phyloP scores from a whole-genome alignment of 805 yeast species.

The Myxozyma monticola region DNA sequence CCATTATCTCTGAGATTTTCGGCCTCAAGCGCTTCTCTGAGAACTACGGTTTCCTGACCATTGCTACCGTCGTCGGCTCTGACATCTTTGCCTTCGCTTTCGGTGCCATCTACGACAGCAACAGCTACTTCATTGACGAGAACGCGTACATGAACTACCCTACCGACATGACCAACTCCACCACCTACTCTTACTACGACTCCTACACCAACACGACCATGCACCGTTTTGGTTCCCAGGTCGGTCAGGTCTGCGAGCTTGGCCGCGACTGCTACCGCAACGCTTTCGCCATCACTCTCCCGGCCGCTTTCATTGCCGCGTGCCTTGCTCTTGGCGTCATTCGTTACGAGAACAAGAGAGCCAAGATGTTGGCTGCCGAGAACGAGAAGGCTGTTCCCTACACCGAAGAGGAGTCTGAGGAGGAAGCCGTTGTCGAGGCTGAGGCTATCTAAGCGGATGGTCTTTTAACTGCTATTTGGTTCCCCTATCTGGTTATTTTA shows the following conservation, averaged over 20 bases:
- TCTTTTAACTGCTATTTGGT: too few species aligned
- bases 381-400: background rate
- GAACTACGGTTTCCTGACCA: constrained; percentile 71
- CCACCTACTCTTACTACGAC: constrained; percentile 9
- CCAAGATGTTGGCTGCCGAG: constrained; percentile 4
- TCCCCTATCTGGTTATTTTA: too few species aligned
- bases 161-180: constrained; percentile 1
- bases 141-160: constrained; percentile 12
- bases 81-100: constrained; percentile 60
- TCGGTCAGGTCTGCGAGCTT: constrained; percentile 26
- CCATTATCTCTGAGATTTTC: constrained; percentile 71
- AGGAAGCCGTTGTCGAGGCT: background rate
- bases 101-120: constrained; percentile 62
- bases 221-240: constrained; percentile 25
- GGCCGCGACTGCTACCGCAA: constrained; percentile 27
- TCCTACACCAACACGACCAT: constrained; percentile 16
- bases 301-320: constrained; percentile 20
- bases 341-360: constrained; percentile 12
- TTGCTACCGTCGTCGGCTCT: constrained; percentile 62
- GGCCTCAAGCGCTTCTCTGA: constrained; percentile 67
- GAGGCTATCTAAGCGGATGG: background rate
- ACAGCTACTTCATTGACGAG: constrained; percentile 33
- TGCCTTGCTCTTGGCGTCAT: constrained; percentile 18
- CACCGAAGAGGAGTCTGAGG: background rate
- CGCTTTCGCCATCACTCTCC: constrained; percentile 29